Percentiles rank a stretch among this genome's conserved stretches.
phyloP scores from a whole-genome alignment of 768 basidiomycete genomes.

The Lactarius hengduanensis region DNA sequence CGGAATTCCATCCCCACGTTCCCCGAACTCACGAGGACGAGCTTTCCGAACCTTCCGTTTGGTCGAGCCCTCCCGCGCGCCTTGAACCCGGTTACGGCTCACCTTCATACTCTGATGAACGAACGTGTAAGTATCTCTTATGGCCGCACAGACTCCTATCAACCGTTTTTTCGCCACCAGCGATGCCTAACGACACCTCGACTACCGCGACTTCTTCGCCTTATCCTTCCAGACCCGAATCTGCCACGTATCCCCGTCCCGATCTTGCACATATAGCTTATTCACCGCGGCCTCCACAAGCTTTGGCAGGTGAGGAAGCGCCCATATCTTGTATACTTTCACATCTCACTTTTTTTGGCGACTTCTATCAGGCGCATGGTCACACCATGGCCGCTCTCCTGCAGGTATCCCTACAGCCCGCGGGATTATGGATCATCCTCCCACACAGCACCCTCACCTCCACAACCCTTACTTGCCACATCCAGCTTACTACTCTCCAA shows the following conservation, averaged over 20 bases:
- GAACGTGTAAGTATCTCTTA: slow-evolving; percentile 45
- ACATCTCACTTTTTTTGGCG: slow-evolving; percentile 10
- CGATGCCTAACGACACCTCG: slow-evolving; percentile 21
- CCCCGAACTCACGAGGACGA: slow-evolving; percentile 28
- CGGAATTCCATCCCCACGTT: slow-evolving; percentile 29
- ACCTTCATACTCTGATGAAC: slow-evolving; percentile 58
- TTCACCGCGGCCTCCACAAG: slow-evolving; percentile 12
- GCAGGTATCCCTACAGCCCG: slow-evolving; percentile 6
- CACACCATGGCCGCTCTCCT: slow-evolving; percentile 18
- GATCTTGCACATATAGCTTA: slow-evolving; percentile 8
- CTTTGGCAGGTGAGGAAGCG: background rate
- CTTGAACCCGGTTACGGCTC: slow-evolving; percentile 41
- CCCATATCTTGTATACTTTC: background rate
- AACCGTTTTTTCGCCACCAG: slow-evolving; percentile 22
- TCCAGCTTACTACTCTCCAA: slow-evolving; percentile 21
- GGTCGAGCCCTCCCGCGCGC: slow-evolving; percentile 38
- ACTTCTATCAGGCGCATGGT: slow-evolving; percentile 19
- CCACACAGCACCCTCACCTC: slow-evolving; percentile 18
- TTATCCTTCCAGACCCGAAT: slow-evolving; percentile 23
- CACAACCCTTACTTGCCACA: slow-evolving; percentile 15
- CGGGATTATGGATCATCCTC: slow-evolving; percentile 10
- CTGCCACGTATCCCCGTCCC: slow-evolving; percentile 21
- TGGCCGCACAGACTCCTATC: slow-evolving; percentile 19
- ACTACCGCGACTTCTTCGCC: slow-evolving; percentile 13
- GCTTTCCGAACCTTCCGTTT: slow-evolving; percentile 32